Evolutionary conservation across 2,329 filamentous ascomycete genomes (phyloP).

Genomic region (Aureobasidium sp.): DNA sequence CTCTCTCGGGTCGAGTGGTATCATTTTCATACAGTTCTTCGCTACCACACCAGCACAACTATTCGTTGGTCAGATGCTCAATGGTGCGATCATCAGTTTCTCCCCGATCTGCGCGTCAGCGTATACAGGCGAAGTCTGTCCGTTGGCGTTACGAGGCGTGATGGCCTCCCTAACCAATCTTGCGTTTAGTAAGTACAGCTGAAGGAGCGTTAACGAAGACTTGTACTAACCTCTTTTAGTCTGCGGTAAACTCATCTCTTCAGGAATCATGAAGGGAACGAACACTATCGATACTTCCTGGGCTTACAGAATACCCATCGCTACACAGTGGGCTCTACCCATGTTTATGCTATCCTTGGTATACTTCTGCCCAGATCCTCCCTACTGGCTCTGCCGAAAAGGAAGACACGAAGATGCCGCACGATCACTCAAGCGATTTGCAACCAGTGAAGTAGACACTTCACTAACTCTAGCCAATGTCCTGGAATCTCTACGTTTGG

Average conservation of each 20-base stretch:
- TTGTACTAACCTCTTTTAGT: conserved; percentile 36
- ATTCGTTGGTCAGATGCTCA: conserved; percentile 15
- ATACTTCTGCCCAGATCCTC: conserved; percentile 37
- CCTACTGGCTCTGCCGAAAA: conserved; percentile 40
- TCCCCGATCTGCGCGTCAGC: conserved; percentile 65
- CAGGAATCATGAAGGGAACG: conserved; percentile 43
- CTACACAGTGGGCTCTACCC: conserved; percentile 49
- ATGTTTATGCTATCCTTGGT: conserved; percentile 39
- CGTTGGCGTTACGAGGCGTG: conserved; percentile 62
- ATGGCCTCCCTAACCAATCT: conserved; percentile 68
- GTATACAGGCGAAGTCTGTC: conserved; percentile 73
- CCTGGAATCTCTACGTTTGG: conserved; percentile 2
- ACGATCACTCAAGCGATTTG: conserved; percentile 37
- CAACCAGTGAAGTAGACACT: conserved; percentile 22
- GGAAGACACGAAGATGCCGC: conserved; percentile 40
- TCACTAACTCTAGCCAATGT: not conserved
- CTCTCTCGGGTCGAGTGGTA: conserved; percentile 3
- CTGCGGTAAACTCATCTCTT: conserved; percentile 66
- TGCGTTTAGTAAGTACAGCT: conserved; percentile 48
- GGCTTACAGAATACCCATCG: conserved; percentile 51
- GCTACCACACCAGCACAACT: conserved; percentile 6
- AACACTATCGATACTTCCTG: conserved; percentile 37
- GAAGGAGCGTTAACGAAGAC: fast-evolving
- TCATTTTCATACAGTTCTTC: conserved; percentile 19
- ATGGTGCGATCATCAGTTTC: conserved; percentile 28